Conservation (phyloP, 768 basidiomycete species). For the Naganishia randhawae region DNA sequence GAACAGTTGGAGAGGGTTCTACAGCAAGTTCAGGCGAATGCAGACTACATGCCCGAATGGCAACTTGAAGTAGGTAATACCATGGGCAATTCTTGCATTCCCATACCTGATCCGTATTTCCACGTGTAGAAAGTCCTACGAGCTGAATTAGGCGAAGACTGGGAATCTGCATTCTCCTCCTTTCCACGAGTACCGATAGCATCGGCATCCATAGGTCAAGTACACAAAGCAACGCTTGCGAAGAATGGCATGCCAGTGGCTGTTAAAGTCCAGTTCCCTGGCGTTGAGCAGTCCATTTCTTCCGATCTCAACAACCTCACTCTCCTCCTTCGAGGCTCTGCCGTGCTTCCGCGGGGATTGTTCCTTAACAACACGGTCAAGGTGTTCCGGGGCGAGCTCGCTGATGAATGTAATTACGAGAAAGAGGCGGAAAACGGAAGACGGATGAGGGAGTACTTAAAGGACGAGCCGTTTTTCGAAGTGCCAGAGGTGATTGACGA, state of each 20-base stretch:
- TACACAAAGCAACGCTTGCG: constrained; percentile 70
- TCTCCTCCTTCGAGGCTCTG: constrained; percentile 72
- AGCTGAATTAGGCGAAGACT: constrained; percentile 68
- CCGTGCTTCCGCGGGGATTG: constrained; percentile 77
- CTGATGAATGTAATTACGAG: constrained; percentile 85
- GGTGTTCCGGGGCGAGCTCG: constrained; percentile 82
- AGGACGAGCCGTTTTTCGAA: constrained; percentile 64
- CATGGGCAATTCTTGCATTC: not conserved
- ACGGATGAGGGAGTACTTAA: constrained; percentile 55
- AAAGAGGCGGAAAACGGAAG: constrained; percentile 73
- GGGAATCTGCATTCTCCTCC: constrained; percentile 65
- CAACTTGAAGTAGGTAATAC: constrained; percentile 75
- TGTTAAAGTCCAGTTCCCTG: constrained; percentile 89
- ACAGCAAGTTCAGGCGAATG: constrained; percentile 84
- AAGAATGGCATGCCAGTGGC: constrained; percentile 51
- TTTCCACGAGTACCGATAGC: constrained; percentile 88
- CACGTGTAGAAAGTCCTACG: constrained; percentile 63
- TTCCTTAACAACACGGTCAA: constrained; percentile 84
- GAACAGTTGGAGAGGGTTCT: constrained; percentile 83
- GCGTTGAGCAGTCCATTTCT: constrained; percentile 76
- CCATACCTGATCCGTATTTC: not conserved
- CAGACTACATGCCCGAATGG: constrained; percentile 98
- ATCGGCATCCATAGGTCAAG: constrained; percentile 95
- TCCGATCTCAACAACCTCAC: constrained; percentile 84
- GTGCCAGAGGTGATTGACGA: constrained; percentile 80